Evolutionary conservation across 1,284 basidiomycete species (phyloP).

Genomic region (Tylopilus orsonianus): DNA sequence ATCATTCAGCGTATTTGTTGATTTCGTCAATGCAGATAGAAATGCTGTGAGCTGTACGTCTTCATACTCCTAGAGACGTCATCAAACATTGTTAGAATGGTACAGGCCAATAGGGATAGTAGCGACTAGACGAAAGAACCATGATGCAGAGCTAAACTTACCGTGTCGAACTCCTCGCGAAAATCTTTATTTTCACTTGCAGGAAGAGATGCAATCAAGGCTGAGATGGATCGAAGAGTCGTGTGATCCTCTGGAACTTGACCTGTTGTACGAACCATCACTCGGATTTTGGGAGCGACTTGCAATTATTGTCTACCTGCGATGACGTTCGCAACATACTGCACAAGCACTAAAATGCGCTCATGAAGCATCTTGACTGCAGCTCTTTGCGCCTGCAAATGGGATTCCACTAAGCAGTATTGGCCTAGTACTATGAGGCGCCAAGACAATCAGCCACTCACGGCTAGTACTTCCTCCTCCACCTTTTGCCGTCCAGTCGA

Average conservation of each 20-base stretch:
- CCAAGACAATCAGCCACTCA: conserved; percentile 41
- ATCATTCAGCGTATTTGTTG: conserved; percentile 84
- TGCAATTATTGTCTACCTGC: conserved; percentile 51
- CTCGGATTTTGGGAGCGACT: background rate
- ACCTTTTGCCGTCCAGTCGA: conserved; percentile 93
- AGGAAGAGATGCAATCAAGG: conserved; percentile 83
- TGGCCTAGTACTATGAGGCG: background rate
- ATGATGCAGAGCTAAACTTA: conserved; percentile 36
- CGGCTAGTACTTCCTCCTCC: conserved; percentile 79
- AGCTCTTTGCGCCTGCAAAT: conserved; percentile 88
- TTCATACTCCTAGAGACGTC: conserved; percentile 77
- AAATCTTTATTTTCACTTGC: conserved; percentile 80
- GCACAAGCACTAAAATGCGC: conserved; percentile 78
- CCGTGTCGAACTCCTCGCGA: conserved; percentile 83
- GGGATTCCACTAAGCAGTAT: conserved; percentile 71
- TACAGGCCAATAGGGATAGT: background rate
- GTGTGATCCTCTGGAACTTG: conserved; percentile 72
- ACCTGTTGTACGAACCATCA: conserved; percentile 41
- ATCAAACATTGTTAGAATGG: conserved; percentile 4
- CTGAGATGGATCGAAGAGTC: conserved; percentile 80
- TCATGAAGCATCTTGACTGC: conserved; percentile 96
- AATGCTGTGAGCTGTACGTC: conserved; percentile 93
- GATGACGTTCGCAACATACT: conserved; percentile 78
- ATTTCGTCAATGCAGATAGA: conserved; percentile 85
- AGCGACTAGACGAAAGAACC: too few species aligned